These are phyloP conservation scores for Trichoderma polysporum DNA, from an alignment of 2,329 filamentous ascomycete species.

Conservation along the genomic window DNA sequence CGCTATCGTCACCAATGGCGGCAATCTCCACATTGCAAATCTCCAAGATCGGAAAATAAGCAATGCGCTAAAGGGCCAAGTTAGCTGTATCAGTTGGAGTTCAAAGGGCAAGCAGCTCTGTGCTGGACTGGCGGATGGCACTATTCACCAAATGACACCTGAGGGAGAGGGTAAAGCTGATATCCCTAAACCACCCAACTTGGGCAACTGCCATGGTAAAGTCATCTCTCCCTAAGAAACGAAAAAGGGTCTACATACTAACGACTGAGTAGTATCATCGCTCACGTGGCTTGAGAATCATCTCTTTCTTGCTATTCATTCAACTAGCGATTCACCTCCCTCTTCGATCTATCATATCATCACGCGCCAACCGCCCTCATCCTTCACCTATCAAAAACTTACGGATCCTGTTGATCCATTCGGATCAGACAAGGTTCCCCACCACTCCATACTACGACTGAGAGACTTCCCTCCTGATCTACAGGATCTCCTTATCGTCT, in stretches of 20 bases:
- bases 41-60: conserved; percentile 68
- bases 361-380: conserved; percentile 58
- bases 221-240: background rate
- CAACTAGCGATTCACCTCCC: conserved; percentile 58
- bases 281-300: conserved; percentile 88
- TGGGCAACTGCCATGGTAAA: conserved; percentile 68
- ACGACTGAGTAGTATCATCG: conserved; percentile 60
- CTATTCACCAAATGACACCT: conserved; percentile 78
- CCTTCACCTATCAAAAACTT: conserved; percentile 72
- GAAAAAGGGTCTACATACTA: conserved; percentile 22
- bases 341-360: conserved; percentile 78
- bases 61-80: conserved; percentile 64
- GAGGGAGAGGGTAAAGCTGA: conserved; percentile 73
- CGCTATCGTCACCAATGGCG: conserved; percentile 76
- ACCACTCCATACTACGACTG: conserved; percentile 76
- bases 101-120: conserved; percentile 89
- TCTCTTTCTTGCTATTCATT: conserved; percentile 78
- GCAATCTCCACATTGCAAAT: conserved; percentile 82
- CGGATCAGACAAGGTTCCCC: conserved; percentile 63
- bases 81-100: conserved; percentile 89
- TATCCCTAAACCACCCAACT: conserved; percentile 72
- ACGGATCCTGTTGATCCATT: conserved; percentile 73
- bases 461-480: conserved; percentile 78
- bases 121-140: conserved; percentile 79
- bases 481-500: conserved; percentile 76